Percentiles rank a stretch among this genome's conserved stretches.
phyloP scores from a whole-genome alignment of 2,329 filamentous ascomycete genomes.

The Leptosphaerulina australis region DNA sequence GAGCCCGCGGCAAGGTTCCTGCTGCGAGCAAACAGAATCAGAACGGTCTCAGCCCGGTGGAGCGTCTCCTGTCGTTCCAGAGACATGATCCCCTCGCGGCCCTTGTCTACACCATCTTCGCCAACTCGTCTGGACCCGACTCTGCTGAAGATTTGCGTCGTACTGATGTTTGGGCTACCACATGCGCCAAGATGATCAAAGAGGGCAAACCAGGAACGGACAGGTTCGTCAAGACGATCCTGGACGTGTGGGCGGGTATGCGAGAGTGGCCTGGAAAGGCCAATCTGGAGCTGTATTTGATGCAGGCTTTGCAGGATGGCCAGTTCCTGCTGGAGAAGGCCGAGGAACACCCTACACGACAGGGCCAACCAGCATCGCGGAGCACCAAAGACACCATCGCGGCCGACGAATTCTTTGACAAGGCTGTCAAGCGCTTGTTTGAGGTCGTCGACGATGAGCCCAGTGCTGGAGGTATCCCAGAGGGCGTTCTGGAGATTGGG shows the following conservation, averaged over 20 bases:
- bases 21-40: slow-evolving; percentile 57
- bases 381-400: slow-evolving; percentile 79
- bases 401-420: slow-evolving; percentile 86
- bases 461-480: slow-evolving; percentile 82
- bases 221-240: slow-evolving; percentile 79
- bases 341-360: slow-evolving; percentile 73
- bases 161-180: slow-evolving; percentile 85
- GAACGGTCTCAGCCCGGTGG: slow-evolving; percentile 69
- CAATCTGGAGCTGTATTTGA: slow-evolving; percentile 91
- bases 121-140: slow-evolving; percentile 80
- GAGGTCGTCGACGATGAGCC: slow-evolving; percentile 80
- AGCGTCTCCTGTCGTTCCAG: slow-evolving; percentile 86
- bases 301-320: slow-evolving; percentile 92
- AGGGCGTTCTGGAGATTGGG: slow-evolving; percentile 81
- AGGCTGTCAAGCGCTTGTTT: slow-evolving; percentile 80
- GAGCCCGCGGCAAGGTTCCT: slow-evolving; percentile 56
- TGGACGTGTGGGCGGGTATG: slow-evolving; percentile 87
- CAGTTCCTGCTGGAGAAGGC: slow-evolving; percentile 87
- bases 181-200: slow-evolving; percentile 81
- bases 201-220: slow-evolving; percentile 78
- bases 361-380: slow-evolving; percentile 73
- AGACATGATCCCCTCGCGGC: slow-evolving; percentile 84
- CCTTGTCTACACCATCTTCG: slow-evolving; percentile 86
- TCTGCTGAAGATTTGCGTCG: slow-evolving; percentile 80
- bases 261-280: slow-evolving; percentile 87